Conservation (phyloP, 495 filamentous ascomycete genomes). For the Rusavskia elegans region DNA sequence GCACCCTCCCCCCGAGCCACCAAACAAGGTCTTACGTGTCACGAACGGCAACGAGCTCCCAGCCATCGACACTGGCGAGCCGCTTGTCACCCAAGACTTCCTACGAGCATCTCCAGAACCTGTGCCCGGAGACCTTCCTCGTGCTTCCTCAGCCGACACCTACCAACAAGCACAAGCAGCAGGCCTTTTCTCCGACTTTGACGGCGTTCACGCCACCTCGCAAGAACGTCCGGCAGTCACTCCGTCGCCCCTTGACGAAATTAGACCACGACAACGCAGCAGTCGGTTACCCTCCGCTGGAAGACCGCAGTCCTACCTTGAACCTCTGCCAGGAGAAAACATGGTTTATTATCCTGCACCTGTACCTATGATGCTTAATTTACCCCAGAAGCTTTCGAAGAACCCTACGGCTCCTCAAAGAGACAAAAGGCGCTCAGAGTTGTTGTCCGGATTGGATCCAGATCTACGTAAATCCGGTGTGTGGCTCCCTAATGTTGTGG, state of each 20-base stretch:
- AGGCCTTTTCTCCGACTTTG: conserved; percentile 74
- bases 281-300: conserved; percentile 3
- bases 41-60: conserved; percentile 7
- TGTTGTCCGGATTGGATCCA: conserved; percentile 32
- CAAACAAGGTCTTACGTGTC: conserved; percentile 3
- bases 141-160: conserved; percentile 27
- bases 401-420: conserved; percentile 42
- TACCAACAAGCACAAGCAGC: conserved; percentile 56
- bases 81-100: neutral
- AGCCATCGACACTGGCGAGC: conserved; percentile 2
- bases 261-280: conserved; percentile 1
- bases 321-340: conserved; percentile 48
- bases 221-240: conserved; percentile 15
- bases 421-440: conserved; percentile 52
- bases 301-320: conserved; percentile 28
- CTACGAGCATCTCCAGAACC: neutral
- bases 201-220: conserved; percentile 71
- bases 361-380: conserved; percentile 81
- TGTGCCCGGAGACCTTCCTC: neutral
- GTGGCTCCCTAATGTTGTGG: conserved; percentile 19
- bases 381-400: conserved; percentile 77
- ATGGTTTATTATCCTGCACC: conserved; percentile 95
- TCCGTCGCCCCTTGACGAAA: conserved; percentile 18
- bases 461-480: conserved; percentile 30
- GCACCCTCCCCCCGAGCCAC: conserved; percentile 5